Evolutionary conservation across 148 eudicot genomes (phyloP).

Genomic region (Pouteria glomerata): DNA sequence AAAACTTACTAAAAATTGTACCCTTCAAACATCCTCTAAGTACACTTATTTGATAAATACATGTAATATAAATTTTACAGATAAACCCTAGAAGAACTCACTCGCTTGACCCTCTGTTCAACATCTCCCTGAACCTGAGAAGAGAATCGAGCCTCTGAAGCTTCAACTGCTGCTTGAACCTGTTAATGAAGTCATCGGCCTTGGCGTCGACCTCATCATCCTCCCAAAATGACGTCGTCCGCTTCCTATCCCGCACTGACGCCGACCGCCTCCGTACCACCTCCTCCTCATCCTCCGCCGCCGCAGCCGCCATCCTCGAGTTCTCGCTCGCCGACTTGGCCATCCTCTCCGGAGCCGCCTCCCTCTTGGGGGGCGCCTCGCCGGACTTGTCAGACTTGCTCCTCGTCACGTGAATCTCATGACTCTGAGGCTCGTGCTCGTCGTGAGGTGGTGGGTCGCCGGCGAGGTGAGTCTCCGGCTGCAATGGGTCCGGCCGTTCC

Average conservation of each 20-base stretch:
- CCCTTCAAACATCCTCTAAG: too few species aligned
- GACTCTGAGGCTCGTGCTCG: neutral
- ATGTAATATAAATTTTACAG: too few species aligned
- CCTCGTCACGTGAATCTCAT: constrained; percentile 24
- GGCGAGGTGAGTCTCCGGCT: neutral
- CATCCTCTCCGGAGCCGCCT: constrained; percentile 21
- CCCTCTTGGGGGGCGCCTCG: neutral
- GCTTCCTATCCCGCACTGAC: constrained; percentile 18
- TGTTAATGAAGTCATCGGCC: constrained; percentile 69
- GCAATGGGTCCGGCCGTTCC: neutral
- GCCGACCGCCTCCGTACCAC: constrained; percentile 19
- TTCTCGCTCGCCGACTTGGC: constrained; percentile 33
- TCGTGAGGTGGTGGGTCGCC: neutral
- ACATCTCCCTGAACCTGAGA: constrained; percentile 38
- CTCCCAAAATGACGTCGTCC: constrained; percentile 16
- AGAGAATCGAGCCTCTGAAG: constrained; percentile 69
- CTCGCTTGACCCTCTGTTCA: constrained; percentile 32
- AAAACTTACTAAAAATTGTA: too few species aligned
- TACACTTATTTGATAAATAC: too few species aligned
- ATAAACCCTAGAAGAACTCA: too few species aligned
- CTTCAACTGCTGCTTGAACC: constrained; percentile 71
- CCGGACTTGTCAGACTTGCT: constrained; percentile 8
- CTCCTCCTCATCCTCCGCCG: constrained; percentile 13
- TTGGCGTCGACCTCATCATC: constrained; percentile 61
- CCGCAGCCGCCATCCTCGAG: neutral